Evolutionary conservation across 371 early-diverging fungal species (phyloP), one percentile per base, ranked within the genome.

Genomic region (Choanephora cucurbitarum): DNA sequence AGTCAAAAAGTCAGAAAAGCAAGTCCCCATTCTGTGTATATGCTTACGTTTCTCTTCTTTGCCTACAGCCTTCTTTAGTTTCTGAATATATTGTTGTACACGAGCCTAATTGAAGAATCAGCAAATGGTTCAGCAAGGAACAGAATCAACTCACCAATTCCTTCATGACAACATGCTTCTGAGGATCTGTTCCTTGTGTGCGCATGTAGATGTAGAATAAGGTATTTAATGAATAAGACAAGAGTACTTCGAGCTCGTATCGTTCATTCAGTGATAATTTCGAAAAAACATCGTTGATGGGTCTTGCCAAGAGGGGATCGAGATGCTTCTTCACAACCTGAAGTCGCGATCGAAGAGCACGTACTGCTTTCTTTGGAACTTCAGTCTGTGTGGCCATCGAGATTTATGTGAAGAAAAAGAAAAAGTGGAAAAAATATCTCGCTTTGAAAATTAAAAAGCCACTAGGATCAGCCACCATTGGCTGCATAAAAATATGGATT

Each of bases 191-290:
- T 13, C 82, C 84, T 51, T 82, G 75, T 19, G 76, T 68, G 53
- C 68, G 69, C 44, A 84, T 58, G 55, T 81, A 82, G 48, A 80
- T 81, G 50, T 75, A 81, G 42, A 70, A 81, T 18, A 81, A 60
- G 7, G 77, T 74, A 39, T 84, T 81, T 53, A 84, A 57, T 13
- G 80, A 64, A 53, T 77, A 84, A 14, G 81, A 67, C 28, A 84
- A 47, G 5, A 84, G 23, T 7, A 84, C 67, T 58, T 84, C 71
- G 28, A 84, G 69, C 52, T 84, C 79, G 57, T 80, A 80, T 31
- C 76, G 73, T 44, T 82, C 77, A 43, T 62, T 66, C 2, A 55
- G 57, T 21, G 79, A 64, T 40, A 84, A 60, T 55, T 73, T 81
- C 5, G 72, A 68, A 23, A 75, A 66, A 1, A 72, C 70, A 44